A percentile compares a stretch with the other conserved stretches of the same genome.
Conservation (phyloP, 768 basidiomycete species). For the Phylloporus scabripes region DNA sequence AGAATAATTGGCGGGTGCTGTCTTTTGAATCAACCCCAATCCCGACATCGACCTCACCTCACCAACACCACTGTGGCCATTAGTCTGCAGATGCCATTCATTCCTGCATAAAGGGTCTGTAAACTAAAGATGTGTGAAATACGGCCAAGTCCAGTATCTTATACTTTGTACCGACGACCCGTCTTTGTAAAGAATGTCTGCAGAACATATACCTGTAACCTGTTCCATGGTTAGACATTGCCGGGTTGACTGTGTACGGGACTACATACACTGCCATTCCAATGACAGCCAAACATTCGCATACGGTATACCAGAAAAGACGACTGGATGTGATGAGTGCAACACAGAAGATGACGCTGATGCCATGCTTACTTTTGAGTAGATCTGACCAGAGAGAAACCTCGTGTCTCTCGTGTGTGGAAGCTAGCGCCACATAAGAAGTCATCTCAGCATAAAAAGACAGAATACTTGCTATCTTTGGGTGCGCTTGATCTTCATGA, state of each 20-base stretch:
- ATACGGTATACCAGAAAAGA: slow-evolving; percentile 88
- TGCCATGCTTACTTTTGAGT: slow-evolving; percentile 63
- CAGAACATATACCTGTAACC: slow-evolving; percentile 85
- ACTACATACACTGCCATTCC: slow-evolving; percentile 80
- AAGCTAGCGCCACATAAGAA: slow-evolving; percentile 47
- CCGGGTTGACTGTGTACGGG: not conserved
- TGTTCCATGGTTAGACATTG: slow-evolving; percentile 28
- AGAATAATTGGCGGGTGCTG: too few relatives aligned
- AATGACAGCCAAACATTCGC: slow-evolving; percentile 73
- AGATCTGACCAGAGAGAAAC: slow-evolving; percentile 88
- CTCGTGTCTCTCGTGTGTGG: slow-evolving; percentile 90
- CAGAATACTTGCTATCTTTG: slow-evolving; percentile 77
- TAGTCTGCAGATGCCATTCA: slow-evolving; percentile 4
- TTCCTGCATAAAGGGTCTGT: not conserved
- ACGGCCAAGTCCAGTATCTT: slow-evolving; percentile 21
- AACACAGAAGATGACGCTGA: not conserved
- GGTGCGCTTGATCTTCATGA: slow-evolving; percentile 85
- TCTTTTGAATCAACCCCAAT: too few relatives aligned
- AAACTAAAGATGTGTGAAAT: slow-evolving; percentile 10
- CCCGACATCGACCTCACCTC: too few relatives aligned
- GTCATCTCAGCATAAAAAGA: not conserved
- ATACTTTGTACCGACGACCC: slow-evolving; percentile 85
- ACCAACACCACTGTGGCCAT: too few relatives aligned
- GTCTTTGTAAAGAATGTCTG: slow-evolving; percentile 98
- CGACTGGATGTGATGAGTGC: slow-evolving; percentile 43